phyloP scores from a whole-genome alignment of 139 green algal genomes.

The Micromonas pusilla region DNA sequence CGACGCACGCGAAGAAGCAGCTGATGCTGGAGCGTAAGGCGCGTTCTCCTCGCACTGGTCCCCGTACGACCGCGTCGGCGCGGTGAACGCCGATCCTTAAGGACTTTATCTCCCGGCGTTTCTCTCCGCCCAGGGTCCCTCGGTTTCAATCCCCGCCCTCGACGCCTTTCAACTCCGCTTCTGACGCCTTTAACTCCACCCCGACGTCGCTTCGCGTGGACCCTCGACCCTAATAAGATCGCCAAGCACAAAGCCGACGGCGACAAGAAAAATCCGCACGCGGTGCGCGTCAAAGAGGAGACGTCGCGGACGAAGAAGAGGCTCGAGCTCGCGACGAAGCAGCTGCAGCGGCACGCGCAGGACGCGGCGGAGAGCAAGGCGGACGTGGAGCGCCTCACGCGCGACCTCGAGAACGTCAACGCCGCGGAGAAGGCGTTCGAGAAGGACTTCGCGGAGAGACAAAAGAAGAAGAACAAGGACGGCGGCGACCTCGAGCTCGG shows the following conservation, averaged over 20 bases:
- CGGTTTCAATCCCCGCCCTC: too few species aligned
- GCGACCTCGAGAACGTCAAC: conserved; percentile 30
- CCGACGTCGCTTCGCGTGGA: too few species aligned
- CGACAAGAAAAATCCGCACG: conserved; percentile 46
- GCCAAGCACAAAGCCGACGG: conserved; percentile 60
- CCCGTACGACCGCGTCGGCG: too few species aligned
- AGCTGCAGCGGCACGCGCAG: conserved; percentile 28
- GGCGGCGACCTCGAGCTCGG: conserved; percentile 7
- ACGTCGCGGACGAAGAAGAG: conserved; percentile 30
- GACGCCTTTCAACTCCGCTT: too few species aligned
- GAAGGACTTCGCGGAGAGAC: conserved; percentile 29
- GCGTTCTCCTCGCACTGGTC: too few species aligned
- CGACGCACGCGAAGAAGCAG: conserved; percentile 50
- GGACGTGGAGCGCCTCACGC: conserved; percentile 27
- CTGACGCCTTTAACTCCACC: too few species aligned
- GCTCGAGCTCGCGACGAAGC: conserved; percentile 10
- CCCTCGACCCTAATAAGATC: too few species aligned
- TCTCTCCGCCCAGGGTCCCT: too few species aligned
- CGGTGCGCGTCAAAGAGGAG: conserved; percentile 38
- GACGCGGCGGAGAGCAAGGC: conserved; percentile 11
- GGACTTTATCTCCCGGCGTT: too few species aligned
- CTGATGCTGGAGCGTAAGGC: conserved; percentile 64
- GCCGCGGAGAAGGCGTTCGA: conserved; percentile 33
- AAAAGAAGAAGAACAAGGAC: conserved; percentile 11
- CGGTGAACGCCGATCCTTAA: too few species aligned